Evolutionary conservation across 495 filamentous ascomycete genomes (phyloP), one percentile per base, ranked within the genome.

Genomic region (Trichocladium antarcticum): DNA sequence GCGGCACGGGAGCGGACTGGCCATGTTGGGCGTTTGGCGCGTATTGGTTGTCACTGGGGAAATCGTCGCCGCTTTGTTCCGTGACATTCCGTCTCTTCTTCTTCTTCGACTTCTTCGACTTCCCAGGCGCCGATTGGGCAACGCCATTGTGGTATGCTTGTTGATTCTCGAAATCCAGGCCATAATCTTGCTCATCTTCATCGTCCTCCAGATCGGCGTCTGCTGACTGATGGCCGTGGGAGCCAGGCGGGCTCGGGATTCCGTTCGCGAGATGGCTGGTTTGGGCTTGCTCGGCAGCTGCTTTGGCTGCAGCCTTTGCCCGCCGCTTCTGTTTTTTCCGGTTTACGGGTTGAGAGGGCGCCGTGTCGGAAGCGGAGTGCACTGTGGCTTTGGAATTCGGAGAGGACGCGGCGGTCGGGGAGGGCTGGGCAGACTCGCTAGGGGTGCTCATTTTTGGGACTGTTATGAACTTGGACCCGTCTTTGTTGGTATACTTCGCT

Each of bases 241-340:
- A 63, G n/a, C 56, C 57, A 0, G 62, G 57, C 27, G 66, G 58
- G 45, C 63, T 68, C n/a, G 66, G 58, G n/a, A 64, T 50, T 2
- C 68, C 68, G 42, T 73, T 72, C n/a, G 58, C 40, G 16, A 61
- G 38, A n/a, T 58, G 58, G 16, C 43, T 50, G 31, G 42, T 60
- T 39, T 57, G 58, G 2, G 50, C 51, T 40, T 55, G 56, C 49
- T 66, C 57, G 35, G 70, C 69, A n/a, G 68, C 79, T 44, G 80
- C 83, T 49, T 82, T 75, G 15, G 83, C 78, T 35, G 85, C 85
- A 40, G 84, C 84, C 64, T 89, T 90, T 49, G 81, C 74, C 53
- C 84, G 80, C 27, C 84, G 78, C 67, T 94, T 94, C 63, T 89
- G 84, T 66, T 95, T 95, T 69, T 95, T 95, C 60, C 85, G 80